These are phyloP conservation scores for Colletotrichum costaricense DNA, from an alignment of 2,329 filamentous ascomycete species.

Conservation along the genomic window DNA sequence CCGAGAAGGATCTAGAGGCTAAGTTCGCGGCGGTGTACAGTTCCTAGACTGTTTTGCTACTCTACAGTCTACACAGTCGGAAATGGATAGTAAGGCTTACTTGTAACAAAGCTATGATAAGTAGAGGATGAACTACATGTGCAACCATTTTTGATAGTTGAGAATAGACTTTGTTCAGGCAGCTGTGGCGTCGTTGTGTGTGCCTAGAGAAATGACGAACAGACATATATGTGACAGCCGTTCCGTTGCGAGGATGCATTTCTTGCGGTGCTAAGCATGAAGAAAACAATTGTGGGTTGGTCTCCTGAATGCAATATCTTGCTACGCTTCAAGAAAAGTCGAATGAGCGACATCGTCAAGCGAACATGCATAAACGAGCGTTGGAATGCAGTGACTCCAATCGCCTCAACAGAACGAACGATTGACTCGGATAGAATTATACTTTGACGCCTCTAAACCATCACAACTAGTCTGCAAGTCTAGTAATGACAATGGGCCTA, in stretches of 20 bases:
- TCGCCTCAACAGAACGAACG: background rate
- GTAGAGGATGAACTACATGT: background rate
- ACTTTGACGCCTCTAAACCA: background rate
- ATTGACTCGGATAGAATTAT: background rate
- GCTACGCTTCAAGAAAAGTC: background rate
- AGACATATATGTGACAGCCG: too few species aligned
- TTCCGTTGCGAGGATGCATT: too few species aligned
- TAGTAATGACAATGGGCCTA: background rate
- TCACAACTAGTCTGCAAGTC: background rate
- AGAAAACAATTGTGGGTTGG: background rate
- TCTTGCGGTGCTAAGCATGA: too few species aligned
- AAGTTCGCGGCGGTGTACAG: slow-evolving; percentile 15
- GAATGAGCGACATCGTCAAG: background rate
- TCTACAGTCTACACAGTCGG: background rate
- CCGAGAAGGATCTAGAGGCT: slow-evolving; percentile 19
- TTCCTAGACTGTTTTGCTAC: background rate
- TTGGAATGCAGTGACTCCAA: background rate
- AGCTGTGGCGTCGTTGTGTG: too few species aligned
- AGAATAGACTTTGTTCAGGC: too few species aligned
- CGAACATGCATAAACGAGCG: background rate
- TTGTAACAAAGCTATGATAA: too few species aligned
- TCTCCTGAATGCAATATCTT: background rate
- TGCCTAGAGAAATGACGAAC: too few species aligned
- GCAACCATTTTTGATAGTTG: too few species aligned
- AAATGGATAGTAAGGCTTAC: too few species aligned